A percentile compares a stretch with the other conserved stretches of the same genome.
These are phyloP conservation scores for Xylaria castorea DNA, from an alignment of 495 filamentous ascomycete species.

Conservation along the genomic window DNA sequence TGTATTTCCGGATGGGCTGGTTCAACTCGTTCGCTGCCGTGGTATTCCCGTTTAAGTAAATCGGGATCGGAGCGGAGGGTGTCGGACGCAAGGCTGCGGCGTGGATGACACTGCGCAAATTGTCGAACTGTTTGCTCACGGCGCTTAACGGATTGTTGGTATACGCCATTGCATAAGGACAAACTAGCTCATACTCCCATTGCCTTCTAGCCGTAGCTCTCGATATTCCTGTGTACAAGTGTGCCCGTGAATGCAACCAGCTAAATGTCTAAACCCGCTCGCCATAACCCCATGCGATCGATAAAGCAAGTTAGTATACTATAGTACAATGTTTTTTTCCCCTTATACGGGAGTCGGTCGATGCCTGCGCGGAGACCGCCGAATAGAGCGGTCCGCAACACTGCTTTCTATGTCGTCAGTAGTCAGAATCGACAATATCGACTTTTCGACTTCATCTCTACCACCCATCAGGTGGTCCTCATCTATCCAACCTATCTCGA, in stretches of 20 bases:
- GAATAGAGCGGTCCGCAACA: slow-evolving; percentile 6
- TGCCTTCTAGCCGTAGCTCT: neutral
- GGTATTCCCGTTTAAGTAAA: neutral
- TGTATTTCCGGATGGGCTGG: neutral
- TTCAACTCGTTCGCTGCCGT: neutral
- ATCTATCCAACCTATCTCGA: slow-evolving; percentile 54
- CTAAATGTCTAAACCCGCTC: slow-evolving; percentile 14
- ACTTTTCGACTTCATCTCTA: slow-evolving; percentile 38
- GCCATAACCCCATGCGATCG: slow-evolving; percentile 3
- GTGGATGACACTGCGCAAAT: neutral
- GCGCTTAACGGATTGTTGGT: neutral
- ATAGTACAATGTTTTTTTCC: neutral
- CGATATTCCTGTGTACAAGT: slow-evolving; percentile 5
- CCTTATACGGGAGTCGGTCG: slow-evolving; percentile 3
- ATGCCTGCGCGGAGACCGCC: slow-evolving; percentile 22
- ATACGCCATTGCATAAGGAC: neutral
- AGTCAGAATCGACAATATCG: slow-evolving; percentile 39
- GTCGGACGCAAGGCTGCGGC: neutral
- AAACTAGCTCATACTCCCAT: neutral
- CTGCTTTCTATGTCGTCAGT: slow-evolving; percentile 25
- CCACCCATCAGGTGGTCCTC: slow-evolving; percentile 52
- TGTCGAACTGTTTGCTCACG: neutral
- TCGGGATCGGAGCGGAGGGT: neutral
- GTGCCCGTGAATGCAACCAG: neutral
- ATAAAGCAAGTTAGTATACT: neutral